Evolutionary conservation across 768 basidiomycete species (phyloP).

Genomic region (Auricularia heimuer): DNA sequence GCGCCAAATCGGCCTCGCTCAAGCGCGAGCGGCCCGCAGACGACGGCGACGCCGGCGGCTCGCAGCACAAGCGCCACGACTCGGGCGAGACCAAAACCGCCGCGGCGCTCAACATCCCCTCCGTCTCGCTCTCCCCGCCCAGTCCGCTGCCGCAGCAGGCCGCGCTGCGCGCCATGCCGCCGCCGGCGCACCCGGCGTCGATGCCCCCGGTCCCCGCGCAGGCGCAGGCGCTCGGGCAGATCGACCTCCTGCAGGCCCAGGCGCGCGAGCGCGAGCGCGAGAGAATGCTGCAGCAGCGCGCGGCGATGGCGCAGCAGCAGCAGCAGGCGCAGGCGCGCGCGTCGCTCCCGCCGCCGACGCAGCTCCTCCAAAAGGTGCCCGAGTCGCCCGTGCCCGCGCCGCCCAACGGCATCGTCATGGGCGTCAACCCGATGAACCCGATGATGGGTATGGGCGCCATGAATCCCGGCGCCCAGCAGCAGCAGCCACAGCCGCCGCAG

Average conservation of each 20-base stretch:
- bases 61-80: conserved; percentile 53
- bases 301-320: conserved; percentile 19
- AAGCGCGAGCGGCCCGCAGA: conserved; percentile 53
- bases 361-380: no score
- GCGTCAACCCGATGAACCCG: background rate
- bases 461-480: no score
- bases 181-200: conserved; percentile 4
- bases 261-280: conserved; percentile 25
- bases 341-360: no score
- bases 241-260: conserved; percentile 13
- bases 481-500: no score
- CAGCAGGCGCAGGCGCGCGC: background rate
- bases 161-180: background rate
- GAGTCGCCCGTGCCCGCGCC: no score
- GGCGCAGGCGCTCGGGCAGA: conserved; percentile 22
- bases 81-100: conserved; percentile 48
- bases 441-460: background rate
- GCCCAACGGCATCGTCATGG: background rate
- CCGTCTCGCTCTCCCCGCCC: background rate
- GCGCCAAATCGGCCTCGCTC: conserved; percentile 16
- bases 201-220: no score
- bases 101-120: background rate
- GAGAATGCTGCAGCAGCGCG: conserved; percentile 27
- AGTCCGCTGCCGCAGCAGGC: background rate
- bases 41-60: conserved; percentile 29